Evolutionary conservation across 1,139 yeast genomes (phyloP).

Genomic region (Suhomyces guaymorum): DNA sequence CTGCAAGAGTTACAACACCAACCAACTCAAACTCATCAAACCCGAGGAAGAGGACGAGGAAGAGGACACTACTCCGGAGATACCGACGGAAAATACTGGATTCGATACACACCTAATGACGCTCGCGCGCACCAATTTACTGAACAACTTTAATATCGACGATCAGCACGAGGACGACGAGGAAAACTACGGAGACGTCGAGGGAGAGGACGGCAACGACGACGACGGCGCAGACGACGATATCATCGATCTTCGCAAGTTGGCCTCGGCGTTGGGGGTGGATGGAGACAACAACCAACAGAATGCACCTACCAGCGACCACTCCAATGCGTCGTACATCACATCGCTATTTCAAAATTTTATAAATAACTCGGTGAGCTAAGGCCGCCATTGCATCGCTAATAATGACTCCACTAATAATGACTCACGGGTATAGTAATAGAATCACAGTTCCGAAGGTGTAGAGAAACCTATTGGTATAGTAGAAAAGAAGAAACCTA

Average conservation of each 20-base stretch:
- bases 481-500: no score
- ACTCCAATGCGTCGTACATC: conserved; percentile 33
- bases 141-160: conserved; percentile 38
- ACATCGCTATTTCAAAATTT: conserved; percentile 44
- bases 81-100: conserved; percentile 14
- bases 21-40: conserved; percentile 64
- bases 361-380: conserved; percentile 32
- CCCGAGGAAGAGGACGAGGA: conserved; percentile 49
- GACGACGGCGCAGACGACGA: conserved; percentile 23
- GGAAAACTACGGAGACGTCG: conserved; percentile 25
- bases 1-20: conserved; percentile 85
- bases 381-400: no score
- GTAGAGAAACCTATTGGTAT: no score
- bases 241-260: conserved; percentile 30
- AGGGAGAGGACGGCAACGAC: conserved; percentile 20
- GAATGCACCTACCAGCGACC: no score
- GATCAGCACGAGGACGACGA: conserved; percentile 24
- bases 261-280: conserved; percentile 21
- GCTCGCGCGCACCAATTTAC: conserved; percentile 38
- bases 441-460: no score
- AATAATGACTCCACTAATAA: no score
- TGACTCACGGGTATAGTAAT: no score
- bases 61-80: conserved; percentile 20
- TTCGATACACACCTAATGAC: conserved; percentile 27
- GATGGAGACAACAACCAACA: no score